These are phyloP conservation scores for Talaromyces borbonicus DNA, from an alignment of 495 filamentous ascomycete genomes.

Conservation along the genomic window DNA sequence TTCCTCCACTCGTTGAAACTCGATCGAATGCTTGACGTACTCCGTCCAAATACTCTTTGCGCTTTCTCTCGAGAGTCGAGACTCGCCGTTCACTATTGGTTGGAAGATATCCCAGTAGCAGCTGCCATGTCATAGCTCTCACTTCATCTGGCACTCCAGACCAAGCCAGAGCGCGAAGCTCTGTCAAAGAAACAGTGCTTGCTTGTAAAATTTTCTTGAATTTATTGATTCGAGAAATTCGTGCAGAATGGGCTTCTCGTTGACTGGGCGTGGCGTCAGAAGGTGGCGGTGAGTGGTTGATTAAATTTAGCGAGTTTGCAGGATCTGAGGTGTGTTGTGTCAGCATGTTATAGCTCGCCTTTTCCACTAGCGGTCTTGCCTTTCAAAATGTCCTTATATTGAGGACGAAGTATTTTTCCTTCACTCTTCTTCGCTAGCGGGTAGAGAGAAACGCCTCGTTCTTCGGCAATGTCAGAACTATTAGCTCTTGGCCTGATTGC, in stretches of 20 bases:
- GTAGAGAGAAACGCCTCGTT: constrained; percentile 78
- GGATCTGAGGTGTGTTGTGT: constrained; percentile 50
- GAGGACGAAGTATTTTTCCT: constrained; percentile 89
- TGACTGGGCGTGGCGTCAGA: constrained; percentile 72
- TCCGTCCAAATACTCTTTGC: constrained; percentile 94
- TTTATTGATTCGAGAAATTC: constrained; percentile 93
- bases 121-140: constrained; percentile 95
- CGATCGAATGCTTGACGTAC: constrained; percentile 91
- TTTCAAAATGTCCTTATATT: constrained; percentile 92
- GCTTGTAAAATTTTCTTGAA: constrained; percentile 94
- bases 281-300: constrained; percentile 71
- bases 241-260: constrained; percentile 72
- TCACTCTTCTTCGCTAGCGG: constrained; percentile 79
- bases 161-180: constrained; percentile 81
- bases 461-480: constrained; percentile 84
- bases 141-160: constrained; percentile 90
- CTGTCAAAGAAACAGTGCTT: constrained; percentile 73
- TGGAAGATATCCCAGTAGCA: constrained; percentile 89
- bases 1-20: constrained; percentile 27
- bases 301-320: constrained; percentile 89
- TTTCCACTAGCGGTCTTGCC: constrained; percentile 28
- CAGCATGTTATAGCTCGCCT: constrained; percentile 4
- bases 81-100: constrained; percentile 89
- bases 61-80: constrained; percentile 82
- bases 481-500: constrained; percentile 48